A percentile compares a stretch with the other conserved stretches of the same genome.
Conservation (phyloP, 2,329 filamentous ascomycete genomes). For the Exophiala sp. region DNA sequence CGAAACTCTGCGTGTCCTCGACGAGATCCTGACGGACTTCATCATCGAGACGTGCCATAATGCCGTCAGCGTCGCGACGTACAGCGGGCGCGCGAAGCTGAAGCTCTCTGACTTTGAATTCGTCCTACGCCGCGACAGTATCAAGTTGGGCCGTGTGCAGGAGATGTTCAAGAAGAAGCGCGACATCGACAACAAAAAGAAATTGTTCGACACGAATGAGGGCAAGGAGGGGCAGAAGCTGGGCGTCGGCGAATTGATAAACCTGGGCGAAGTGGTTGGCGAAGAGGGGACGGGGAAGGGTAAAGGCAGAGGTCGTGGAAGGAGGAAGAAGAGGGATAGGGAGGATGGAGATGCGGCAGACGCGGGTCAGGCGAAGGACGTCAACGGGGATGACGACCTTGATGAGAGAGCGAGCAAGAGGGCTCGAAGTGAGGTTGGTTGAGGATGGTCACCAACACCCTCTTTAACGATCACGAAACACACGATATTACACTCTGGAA, state of each 20-base stretch:
- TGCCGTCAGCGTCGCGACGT: constrained; percentile 78
- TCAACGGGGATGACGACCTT: constrained; percentile 29
- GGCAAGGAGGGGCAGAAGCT: constrained; percentile 21
- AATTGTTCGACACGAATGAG: constrained; percentile 56
- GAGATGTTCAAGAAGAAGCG: constrained; percentile 86
- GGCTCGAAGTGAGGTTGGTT: constrained; percentile 22
- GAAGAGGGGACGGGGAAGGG: constrained; percentile 29
- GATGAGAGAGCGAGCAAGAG: constrained; percentile 19
- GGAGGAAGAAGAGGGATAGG: constrained; percentile 26
- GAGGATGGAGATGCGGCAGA: constrained; percentile 15
- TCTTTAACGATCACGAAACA: neutral
- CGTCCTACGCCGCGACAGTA: constrained; percentile 77
- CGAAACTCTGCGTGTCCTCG: constrained; percentile 79
- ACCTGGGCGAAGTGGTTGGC: constrained; percentile 27
- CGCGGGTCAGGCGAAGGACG: constrained; percentile 1
- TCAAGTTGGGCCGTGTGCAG: constrained; percentile 82
- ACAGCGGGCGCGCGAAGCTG: constrained; percentile 89
- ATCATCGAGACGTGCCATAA: constrained; percentile 91
- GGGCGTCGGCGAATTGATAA: constrained; percentile 24
- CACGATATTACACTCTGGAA: neutral
- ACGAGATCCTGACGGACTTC: constrained; percentile 96
- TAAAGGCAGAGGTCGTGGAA: constrained; percentile 26
- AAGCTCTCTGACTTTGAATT: constrained; percentile 99
- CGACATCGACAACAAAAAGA: constrained; percentile 77
- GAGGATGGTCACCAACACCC: neutral